These are phyloP conservation scores for Wallacemonas sp. DNA, from an alignment of 208 protist genomes.

Conservation along the genomic window DNA sequence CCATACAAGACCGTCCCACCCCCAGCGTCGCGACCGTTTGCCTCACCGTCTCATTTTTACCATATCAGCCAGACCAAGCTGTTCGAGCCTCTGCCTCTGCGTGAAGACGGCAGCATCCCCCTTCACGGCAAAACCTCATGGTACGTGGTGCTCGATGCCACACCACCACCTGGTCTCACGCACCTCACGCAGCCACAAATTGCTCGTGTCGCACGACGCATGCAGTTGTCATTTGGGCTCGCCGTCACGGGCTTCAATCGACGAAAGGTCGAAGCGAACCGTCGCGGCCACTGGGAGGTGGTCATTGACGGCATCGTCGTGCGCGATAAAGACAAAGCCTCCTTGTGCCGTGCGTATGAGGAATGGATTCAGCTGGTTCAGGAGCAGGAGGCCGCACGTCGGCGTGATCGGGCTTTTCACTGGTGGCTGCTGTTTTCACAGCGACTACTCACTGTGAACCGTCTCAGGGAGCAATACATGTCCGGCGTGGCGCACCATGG, in stretches of 20 bases:
- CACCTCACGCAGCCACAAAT: conserved; percentile 77
- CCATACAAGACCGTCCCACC: conserved; percentile 84
- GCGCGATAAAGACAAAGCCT: conserved; percentile 37
- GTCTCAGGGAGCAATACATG: conserved; percentile 78
- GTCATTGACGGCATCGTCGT: conserved; percentile 86
- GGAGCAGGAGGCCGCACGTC: conserved; percentile 80
- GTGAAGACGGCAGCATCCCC: conserved; percentile 58
- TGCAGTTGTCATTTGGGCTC: conserved; percentile 75
- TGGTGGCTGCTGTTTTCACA: conserved; percentile 86
- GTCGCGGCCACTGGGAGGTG: conserved; percentile 76
- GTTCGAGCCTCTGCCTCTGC: conserved; percentile 75
- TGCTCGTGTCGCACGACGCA: conserved; percentile 76
- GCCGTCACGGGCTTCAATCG: conserved; percentile 78
- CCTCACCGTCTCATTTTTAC: conserved; percentile 63
- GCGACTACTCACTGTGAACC: conserved; percentile 70
- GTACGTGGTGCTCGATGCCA: conserved; percentile 75
- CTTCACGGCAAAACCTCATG: conserved; percentile 77
- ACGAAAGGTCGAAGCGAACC: conserved; percentile 60
- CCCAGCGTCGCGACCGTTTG: conserved; percentile 84
- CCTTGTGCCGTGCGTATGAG: conserved; percentile 71
- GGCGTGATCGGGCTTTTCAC: conserved; percentile 70
- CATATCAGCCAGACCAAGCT: conserved; percentile 85
- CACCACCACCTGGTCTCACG: conserved; percentile 54
- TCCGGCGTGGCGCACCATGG: conserved; percentile 46
- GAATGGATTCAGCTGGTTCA: conserved; percentile 81